Evolutionary conservation across 495 filamentous ascomycete genomes (phyloP).

Genomic region (Hypoxylon intermedium): DNA sequence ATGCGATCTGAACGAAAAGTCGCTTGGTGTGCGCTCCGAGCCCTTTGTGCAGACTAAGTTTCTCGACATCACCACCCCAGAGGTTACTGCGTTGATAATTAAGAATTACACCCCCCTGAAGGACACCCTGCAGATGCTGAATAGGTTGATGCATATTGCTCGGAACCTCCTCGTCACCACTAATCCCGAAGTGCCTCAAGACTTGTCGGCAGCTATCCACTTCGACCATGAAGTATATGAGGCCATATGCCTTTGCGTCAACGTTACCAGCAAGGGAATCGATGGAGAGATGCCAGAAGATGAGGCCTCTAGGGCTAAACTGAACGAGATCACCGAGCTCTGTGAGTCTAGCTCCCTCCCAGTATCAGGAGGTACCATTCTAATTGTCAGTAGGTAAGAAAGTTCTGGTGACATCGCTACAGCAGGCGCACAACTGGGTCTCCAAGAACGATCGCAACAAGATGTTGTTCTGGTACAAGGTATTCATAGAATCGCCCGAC

Average conservation of each 20-base stretch:
- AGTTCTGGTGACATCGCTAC: constrained; percentile 83
- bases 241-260: constrained; percentile 81
- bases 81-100: constrained; percentile 75
- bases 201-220: constrained; percentile 78
- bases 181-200: constrained; percentile 75
- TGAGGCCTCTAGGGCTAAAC: constrained; percentile 56
- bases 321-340: constrained; percentile 63
- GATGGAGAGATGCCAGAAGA: constrained; percentile 81
- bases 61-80: constrained; percentile 60
- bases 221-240: constrained; percentile 86
- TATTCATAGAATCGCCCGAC: constrained; percentile 59
- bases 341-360: constrained; percentile 46
- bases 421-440: constrained; percentile 91
- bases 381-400: constrained; percentile 73
- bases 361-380: neutral
- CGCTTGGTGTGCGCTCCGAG: constrained; percentile 54
- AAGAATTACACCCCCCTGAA: constrained; percentile 76
- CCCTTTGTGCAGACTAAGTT: constrained; percentile 51
- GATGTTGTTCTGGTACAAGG: constrained; percentile 85
- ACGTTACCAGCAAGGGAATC: constrained; percentile 87
- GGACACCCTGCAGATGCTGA: constrained; percentile 82
- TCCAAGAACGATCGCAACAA: constrained; percentile 91
- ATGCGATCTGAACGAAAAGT: constrained; percentile 67
- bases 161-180: constrained; percentile 84
- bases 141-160: constrained; percentile 83